Evolutionary conservation across 192 early-diverging fungal genomes (phyloP).

Genomic region (Polychytrium aggregatum): DNA sequence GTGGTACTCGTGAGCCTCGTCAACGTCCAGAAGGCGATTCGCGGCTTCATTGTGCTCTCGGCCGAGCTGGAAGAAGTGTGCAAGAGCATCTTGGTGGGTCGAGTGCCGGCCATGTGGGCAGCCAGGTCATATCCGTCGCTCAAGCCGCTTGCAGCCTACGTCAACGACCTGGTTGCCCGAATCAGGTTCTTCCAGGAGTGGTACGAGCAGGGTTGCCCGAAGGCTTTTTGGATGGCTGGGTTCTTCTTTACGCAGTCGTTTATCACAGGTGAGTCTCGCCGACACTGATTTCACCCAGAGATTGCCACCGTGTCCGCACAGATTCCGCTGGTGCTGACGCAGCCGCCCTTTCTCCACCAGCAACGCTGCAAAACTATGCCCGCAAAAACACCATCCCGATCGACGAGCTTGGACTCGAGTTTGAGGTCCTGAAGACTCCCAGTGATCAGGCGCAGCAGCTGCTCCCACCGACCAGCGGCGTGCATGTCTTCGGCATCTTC

Average conservation of each 20-base stretch:
- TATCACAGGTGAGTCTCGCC: constrained; percentile 36
- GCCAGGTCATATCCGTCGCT: constrained; percentile 49
- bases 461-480: constrained; percentile 31
- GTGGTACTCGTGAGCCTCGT: constrained; percentile 39
- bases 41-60: constrained; percentile 50
- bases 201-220: constrained; percentile 41
- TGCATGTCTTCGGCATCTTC: constrained; percentile 42
- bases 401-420: constrained; percentile 45
- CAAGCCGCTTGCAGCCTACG: constrained; percentile 46
- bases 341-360: constrained; percentile 16
- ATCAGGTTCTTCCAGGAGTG: constrained; percentile 47
- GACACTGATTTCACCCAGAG: too few relatives aligned
- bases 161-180: constrained; percentile 39
- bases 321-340: too few relatives aligned
- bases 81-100: constrained; percentile 42
- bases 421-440: constrained; percentile 27
- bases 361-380: constrained; percentile 52
- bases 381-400: constrained; percentile 49
- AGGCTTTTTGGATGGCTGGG: constrained; percentile 52
- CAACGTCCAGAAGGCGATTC: constrained; percentile 56
- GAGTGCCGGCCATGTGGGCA: constrained; percentile 49
- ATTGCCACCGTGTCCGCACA: too few relatives aligned
- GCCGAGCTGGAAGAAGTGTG: constrained; percentile 52
- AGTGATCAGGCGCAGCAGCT: constrained; percentile 5
- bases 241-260: constrained; percentile 63